Conservation (phyloP, 352 stramenopile species). For the Aphanomyces astaci region DNA sequence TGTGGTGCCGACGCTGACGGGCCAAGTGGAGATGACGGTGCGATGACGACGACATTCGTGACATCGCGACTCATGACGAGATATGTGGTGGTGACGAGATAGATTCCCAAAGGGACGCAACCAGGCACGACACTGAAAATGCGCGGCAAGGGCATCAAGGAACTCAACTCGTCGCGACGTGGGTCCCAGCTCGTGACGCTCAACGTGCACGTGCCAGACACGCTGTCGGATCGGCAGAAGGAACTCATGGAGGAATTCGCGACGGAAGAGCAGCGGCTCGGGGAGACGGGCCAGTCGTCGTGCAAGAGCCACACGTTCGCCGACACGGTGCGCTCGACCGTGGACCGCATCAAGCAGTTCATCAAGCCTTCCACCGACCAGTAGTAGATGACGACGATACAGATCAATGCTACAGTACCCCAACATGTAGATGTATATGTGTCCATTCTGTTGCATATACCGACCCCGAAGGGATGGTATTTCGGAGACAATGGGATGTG, state of each 20-base stretch:
- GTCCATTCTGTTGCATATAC: too few relatives aligned
- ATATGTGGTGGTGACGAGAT: too few relatives aligned
- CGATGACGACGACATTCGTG: too few relatives aligned
- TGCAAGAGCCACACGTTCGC: conserved; percentile 80
- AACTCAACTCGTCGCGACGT: conserved; percentile 86
- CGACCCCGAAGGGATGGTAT: too few relatives aligned
- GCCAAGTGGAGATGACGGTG: conserved; percentile 96
- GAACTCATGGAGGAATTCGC: conserved; percentile 95
- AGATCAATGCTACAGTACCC: neutral
- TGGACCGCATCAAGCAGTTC: conserved; percentile 86
- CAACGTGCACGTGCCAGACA: conserved; percentile 93
- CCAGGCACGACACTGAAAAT: conserved; percentile 94
- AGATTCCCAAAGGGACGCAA: conserved; percentile 91
- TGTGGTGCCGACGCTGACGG: conserved; percentile 95
- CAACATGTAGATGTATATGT: conserved; percentile 3
- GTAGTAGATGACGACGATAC: conserved; percentile 6
- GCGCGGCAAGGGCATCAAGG: conserved; percentile 93
- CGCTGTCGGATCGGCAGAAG: conserved; percentile 89
- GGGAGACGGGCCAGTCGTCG: conserved; percentile 55
- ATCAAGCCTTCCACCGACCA: conserved; percentile 36
- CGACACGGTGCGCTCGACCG: conserved; percentile 67
- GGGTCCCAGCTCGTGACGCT: conserved; percentile 97
- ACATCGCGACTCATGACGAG: too few relatives aligned
- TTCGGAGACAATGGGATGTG: too few relatives aligned
- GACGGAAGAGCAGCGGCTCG: conserved; percentile 73